A percentile compares a stretch with the other conserved stretches of the same genome.
These are phyloP conservation scores for Bimuria novae-zelandiae DNA, from an alignment of 2,329 filamentous ascomycete genomes.

Conservation along the genomic window DNA sequence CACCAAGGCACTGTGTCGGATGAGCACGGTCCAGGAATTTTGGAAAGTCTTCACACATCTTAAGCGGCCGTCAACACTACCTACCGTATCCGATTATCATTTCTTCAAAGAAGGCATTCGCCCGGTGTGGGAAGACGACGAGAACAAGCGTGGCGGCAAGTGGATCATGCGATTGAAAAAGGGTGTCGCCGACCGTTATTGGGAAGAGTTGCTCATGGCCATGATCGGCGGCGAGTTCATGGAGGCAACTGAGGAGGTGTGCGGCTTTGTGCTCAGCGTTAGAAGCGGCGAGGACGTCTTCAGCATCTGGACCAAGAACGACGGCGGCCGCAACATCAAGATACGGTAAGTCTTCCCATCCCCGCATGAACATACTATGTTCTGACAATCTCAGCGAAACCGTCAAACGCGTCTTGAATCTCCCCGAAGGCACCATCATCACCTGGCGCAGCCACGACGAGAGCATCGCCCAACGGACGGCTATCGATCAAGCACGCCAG, in stretches of 20 bases:
- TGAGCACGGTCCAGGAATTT: slow-evolving; percentile 85
- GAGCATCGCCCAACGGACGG: slow-evolving; percentile 88
- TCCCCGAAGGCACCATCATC: slow-evolving; percentile 86
- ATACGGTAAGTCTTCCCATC: slow-evolving; percentile 70
- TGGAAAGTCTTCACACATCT: slow-evolving; percentile 88
- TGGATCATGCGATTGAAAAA: slow-evolving; percentile 98
- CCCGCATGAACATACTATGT: neutral
- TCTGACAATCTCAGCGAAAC: slow-evolving; percentile 69
- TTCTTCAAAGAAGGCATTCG: slow-evolving; percentile 96
- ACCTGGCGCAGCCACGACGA: slow-evolving; percentile 97
- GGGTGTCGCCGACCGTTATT: slow-evolving; percentile 93
- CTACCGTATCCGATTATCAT: slow-evolving; percentile 95
- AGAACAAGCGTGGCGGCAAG: slow-evolving; percentile 94
- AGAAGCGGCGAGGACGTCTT: slow-evolving; percentile 95
- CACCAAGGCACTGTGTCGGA: slow-evolving; percentile 80
- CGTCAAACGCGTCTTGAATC: slow-evolving; percentile 85
- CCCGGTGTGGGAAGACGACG: slow-evolving; percentile 97
- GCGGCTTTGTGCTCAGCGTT: slow-evolving; percentile 91
- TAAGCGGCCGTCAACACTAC: slow-evolving; percentile 83
- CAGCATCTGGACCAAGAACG: slow-evolving; percentile 95
- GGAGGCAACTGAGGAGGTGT: slow-evolving; percentile 91
- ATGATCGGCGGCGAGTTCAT: slow-evolving; percentile 93
- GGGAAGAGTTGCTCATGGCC: slow-evolving; percentile 90
- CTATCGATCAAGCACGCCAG: slow-evolving; percentile 87
- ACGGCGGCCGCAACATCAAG: slow-evolving; percentile 91